Percentiles rank a stretch among this genome's conserved stretches.
These are phyloP conservation scores for Barbatosphaeria neglecta DNA, from an alignment of 495 filamentous ascomycete genomes.

Conservation along the genomic window DNA sequence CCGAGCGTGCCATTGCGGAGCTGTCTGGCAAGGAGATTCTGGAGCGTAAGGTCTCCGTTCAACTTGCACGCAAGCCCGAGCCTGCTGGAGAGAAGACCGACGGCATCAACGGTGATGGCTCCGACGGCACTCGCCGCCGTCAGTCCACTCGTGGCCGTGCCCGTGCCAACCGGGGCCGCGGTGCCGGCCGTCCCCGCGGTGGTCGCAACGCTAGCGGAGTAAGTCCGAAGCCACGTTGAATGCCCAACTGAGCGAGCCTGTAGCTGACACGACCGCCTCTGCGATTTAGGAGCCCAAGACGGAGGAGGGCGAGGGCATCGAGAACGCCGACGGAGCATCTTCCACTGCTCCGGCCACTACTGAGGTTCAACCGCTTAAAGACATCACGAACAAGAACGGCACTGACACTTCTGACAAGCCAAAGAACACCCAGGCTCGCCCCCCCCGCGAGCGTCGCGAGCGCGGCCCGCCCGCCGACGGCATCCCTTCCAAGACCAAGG, in stretches of 20 bases:
- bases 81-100: slow-evolving; percentile 65
- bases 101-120: slow-evolving; percentile 51
- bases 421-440: slow-evolving; percentile 33
- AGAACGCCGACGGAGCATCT: slow-evolving; percentile 30
- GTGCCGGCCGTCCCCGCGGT: slow-evolving; percentile 54
- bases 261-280: slow-evolving; percentile 5
- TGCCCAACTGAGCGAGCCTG: neutral
- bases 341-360: slow-evolving; percentile 16
- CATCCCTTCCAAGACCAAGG: slow-evolving; percentile 97
- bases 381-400: slow-evolving; percentile 40
- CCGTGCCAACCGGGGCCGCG: slow-evolving; percentile 62
- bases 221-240: neutral
- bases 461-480: slow-evolving; percentile 96
- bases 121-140: slow-evolving; percentile 69
- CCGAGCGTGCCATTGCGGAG: slow-evolving; percentile 83
- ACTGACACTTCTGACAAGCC: slow-evolving; percentile 30
- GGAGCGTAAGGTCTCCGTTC: slow-evolving; percentile 96
- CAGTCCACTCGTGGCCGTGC: slow-evolving; percentile 57
- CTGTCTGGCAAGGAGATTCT: slow-evolving; percentile 95
- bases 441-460: slow-evolving; percentile 54
- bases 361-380: slow-evolving; percentile 40
- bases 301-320: slow-evolving; percentile 39
- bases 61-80: slow-evolving; percentile 96
- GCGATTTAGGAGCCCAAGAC: slow-evolving; percentile 32
- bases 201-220: slow-evolving; percentile 56